These are phyloP conservation scores for Ceriops tagal DNA, from an alignment of 345 rosid species.

Conservation along the genomic window DNA sequence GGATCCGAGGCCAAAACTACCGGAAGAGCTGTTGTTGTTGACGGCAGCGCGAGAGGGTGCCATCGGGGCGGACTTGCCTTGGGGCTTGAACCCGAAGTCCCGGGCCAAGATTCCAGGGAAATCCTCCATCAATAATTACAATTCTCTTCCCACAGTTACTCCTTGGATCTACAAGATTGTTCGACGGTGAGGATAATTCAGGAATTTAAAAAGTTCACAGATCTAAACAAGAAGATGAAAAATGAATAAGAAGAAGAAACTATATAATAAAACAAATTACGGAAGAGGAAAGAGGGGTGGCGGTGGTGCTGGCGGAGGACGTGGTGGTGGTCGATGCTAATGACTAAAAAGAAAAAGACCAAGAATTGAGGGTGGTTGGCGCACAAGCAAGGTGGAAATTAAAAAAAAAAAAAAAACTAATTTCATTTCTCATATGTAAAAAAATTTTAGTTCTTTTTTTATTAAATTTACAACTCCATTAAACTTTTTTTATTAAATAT, in stretches of 20 bases:
- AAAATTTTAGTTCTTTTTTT: no score
- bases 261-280: not conserved
- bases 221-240: not conserved
- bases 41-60: constrained; percentile 36
- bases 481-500: no score
- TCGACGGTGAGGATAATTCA: not conserved
- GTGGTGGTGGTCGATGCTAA: no score
- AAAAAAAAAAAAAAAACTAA: no score
- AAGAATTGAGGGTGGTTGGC: no score
- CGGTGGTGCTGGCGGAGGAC: not conserved
- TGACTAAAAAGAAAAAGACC: no score
- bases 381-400: no score
- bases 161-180: constrained; percentile 5
- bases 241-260: not conserved
- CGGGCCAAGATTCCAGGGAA: constrained; percentile 53
- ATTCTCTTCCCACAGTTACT: not conserved
- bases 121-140: constrained; percentile 51
- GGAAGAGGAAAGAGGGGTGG: not conserved
- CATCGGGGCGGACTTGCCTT: constrained; percentile 78
- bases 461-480: no score
- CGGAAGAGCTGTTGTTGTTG: constrained; percentile 7
- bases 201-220: not conserved
- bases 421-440: no score
- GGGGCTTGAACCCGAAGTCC: constrained; percentile 69
- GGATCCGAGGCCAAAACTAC: constrained; percentile 35